Base-by-base conservation (phyloP, 176 grass and related monocot species). In the Luzula sylvatica region DNA sequence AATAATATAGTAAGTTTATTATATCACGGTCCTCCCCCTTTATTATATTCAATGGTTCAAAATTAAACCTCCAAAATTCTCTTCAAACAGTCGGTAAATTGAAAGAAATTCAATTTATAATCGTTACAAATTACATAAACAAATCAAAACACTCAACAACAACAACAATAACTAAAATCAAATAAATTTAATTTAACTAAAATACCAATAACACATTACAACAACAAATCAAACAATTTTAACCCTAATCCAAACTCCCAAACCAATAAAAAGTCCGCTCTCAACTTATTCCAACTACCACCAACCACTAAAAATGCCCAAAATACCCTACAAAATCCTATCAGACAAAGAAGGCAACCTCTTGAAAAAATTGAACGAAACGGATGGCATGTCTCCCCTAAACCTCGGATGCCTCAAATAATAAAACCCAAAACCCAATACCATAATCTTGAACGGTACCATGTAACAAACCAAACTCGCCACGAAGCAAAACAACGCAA, bases 321-420 rank as follows among this genome's bases (percentile, higher is more conserved):
- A 35, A 35, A 35, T 9, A 9, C 30, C n/a, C 11, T 94, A 94
- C 17, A 98, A 68, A 20, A 98, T 72, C 41, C 85, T 49, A 52
- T 98, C 92, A 41, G 92, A 83, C 18, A 80, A 39, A 9, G 92
- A 86, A 14, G 92, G 92, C 23, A 98, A 46, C 15, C 92, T 81
- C 26, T 85, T 78, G 78, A 98, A 98, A 63, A 98, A 98, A 77
- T 98, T 98, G 68, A 98, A 90, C 2, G 58, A 72, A 11, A 79
- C 64, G 15, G 92, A 83, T 1, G 92, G 92, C 86, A 98, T 90
- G 65, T 98, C 92, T 49, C 75, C 81, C 55, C 85, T 78, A 79
- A 98, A 98, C 65, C 78, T 81, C 8, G 92, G 86, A 58, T 98
- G 92, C 0, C 92, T 72, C 70, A 98, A 57, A 62, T 83, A 87